Conservation (phyloP, 805 yeast genomes). For the Wickerhamiella parazyma region DNA sequence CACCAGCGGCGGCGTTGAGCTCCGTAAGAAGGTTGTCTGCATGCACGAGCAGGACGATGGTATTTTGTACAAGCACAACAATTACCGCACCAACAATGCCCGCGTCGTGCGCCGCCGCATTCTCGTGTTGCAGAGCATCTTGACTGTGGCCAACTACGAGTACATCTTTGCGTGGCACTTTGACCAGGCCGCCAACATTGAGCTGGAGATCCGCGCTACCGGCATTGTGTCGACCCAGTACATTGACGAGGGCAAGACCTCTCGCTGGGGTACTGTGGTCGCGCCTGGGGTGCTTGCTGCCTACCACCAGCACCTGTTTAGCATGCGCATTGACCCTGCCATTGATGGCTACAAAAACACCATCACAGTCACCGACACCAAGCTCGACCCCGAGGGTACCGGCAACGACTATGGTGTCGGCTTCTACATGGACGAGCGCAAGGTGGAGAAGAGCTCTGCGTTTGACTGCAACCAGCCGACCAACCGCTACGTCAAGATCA, state of each 20-base stretch:
- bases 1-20: slow-evolving; percentile 46
- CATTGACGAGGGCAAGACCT: slow-evolving; percentile 51
- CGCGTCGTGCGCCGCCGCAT: slow-evolving; percentile 66
- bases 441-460: slow-evolving; percentile 54
- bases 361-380: slow-evolving; percentile 57
- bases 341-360: slow-evolving; percentile 69
- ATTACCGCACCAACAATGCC: slow-evolving; percentile 64
- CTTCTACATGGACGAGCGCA: slow-evolving; percentile 46
- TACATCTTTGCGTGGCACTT: slow-evolving; percentile 59
- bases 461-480: slow-evolving; percentile 65
- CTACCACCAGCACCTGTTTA: slow-evolving; percentile 68
- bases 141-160: slow-evolving; percentile 77
- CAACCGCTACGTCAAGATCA: slow-evolving; percentile 59
- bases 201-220: slow-evolving; percentile 70
- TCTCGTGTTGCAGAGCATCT: slow-evolving; percentile 64
- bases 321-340: slow-evolving; percentile 72
- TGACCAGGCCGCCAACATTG: slow-evolving; percentile 66
- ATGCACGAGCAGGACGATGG: slow-evolving; percentile 81
- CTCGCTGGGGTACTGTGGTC: slow-evolving; percentile 60
- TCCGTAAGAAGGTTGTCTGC: slow-evolving; percentile 60
- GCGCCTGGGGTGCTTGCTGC: slow-evolving; percentile 76
- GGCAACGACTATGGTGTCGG: slow-evolving; percentile 60
- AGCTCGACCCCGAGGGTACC: slow-evolving; percentile 42
- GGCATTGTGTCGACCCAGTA: slow-evolving; percentile 81
- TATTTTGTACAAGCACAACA: slow-evolving; percentile 60